Evolutionary conservation across 345 rosid genomes (phyloP).

Genomic region (Eucalyptus pumila): DNA sequence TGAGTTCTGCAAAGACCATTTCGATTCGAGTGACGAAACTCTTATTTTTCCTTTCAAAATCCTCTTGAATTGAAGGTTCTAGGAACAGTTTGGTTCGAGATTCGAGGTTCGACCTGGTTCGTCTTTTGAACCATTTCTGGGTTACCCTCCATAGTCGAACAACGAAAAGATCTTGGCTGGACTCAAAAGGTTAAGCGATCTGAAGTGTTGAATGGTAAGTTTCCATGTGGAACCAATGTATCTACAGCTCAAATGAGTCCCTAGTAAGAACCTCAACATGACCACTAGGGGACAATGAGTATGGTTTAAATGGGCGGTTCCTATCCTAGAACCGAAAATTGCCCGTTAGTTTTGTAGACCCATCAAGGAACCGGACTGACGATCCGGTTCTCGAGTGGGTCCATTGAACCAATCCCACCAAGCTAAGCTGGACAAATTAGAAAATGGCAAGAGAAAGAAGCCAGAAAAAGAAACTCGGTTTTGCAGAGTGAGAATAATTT

Average conservation of each 20-base stretch:
- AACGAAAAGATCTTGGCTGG: neutral
- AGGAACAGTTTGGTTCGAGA: neutral
- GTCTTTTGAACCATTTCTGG: neutral
- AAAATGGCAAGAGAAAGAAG: neutral
- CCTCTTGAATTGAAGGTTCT: neutral
- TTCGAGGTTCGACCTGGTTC: neutral
- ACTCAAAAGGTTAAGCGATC: neutral
- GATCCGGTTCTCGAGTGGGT: fast-evolving
- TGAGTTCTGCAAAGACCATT: neutral
- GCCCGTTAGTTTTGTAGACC: no score
- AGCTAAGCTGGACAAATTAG: no score
- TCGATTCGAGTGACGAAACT: neutral
- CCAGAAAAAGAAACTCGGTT: neutral
- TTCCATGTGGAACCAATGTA: neutral
- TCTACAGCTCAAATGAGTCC: neutral
- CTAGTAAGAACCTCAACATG: neutral
- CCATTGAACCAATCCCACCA: no score
- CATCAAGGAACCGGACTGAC: fast-evolving
- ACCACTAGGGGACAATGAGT: neutral
- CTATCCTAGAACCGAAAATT: no score
- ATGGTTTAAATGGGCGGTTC: no score
- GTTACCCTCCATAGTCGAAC: neutral
- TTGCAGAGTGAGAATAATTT: neutral
- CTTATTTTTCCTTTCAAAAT: neutral
- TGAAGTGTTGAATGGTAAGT: neutral